A percentile compares a stretch with the other conserved stretches of the same genome.
phyloP scores from a whole-genome alignment of 2,329 filamentous ascomycete species.

The Calcarisporium arbuscula region DNA sequence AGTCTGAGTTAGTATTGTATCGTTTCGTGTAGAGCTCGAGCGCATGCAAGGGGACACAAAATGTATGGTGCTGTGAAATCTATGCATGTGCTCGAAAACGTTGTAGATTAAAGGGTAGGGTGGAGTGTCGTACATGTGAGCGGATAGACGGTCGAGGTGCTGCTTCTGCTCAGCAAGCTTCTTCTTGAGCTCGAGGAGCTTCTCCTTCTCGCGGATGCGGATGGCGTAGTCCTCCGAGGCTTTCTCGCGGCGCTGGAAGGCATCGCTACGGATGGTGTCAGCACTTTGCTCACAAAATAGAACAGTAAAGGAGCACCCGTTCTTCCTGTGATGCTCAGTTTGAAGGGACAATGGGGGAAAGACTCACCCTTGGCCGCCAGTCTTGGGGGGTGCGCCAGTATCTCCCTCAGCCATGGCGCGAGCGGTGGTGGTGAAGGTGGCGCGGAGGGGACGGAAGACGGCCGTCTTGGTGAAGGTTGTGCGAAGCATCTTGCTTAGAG shows the following conservation, averaged over 20 bases:
- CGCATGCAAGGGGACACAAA: too few species aligned
- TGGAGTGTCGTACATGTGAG: constrained; percentile 65
- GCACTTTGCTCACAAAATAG: neutral
- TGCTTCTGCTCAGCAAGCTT: constrained; percentile 71
- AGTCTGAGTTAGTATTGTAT: constrained; percentile 6
- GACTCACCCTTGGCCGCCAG: constrained; percentile 48
- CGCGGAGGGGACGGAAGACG: constrained; percentile 44
- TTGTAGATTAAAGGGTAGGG: neutral
- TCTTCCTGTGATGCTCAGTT: neutral
- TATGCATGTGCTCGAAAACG: neutral
- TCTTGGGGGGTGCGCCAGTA: constrained; percentile 54
- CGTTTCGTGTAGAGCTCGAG: constrained; percentile 6
- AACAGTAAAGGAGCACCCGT: neutral
- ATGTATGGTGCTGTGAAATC: too few species aligned
- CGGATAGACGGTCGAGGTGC: constrained; percentile 77
- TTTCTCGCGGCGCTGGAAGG: constrained; percentile 87
- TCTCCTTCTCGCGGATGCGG: constrained; percentile 80
- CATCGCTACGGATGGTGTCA: constrained; percentile 54
- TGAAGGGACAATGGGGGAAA: neutral
- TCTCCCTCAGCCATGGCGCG: constrained; percentile 65
- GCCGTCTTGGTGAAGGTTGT: constrained; percentile 52
- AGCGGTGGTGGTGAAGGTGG: constrained; percentile 57
- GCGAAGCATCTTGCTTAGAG: constrained; percentile 54
- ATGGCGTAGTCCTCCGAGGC: constrained; percentile 83
- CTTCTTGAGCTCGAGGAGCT: constrained; percentile 71